phyloP scores from a whole-genome alignment of 352 stramenopile species.

The Peronospora belbahrii region DNA sequence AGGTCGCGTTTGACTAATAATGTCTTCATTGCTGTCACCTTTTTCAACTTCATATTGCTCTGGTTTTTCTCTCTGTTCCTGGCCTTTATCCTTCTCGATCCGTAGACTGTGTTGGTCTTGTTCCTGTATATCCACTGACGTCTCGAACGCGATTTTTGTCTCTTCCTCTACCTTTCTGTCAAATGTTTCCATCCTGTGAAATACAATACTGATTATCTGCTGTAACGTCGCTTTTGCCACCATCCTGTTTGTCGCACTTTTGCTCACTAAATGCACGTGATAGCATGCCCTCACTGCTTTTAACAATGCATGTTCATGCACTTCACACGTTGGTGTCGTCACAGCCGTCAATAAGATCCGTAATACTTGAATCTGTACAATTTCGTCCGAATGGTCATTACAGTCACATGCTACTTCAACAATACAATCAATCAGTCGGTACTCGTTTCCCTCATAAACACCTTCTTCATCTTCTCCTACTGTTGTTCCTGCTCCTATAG shows the following conservation, averaged over 20 bases:
- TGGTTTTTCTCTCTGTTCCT: conserved; percentile 6
- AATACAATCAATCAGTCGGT: conserved; percentile 82
- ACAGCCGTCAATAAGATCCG: conserved; percentile 88
- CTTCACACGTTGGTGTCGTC: conserved; percentile 83
- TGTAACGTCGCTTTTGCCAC: conserved; percentile 96
- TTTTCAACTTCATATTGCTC: conserved; percentile 13
- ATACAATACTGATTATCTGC: conserved; percentile 95
- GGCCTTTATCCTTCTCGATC: conserved; percentile 4
- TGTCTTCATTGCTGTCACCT: conserved; percentile 20
- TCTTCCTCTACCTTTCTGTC: conserved; percentile 69
- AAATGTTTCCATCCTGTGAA: conserved; percentile 94
- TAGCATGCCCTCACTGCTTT: conserved; percentile 93
- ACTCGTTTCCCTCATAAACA: conserved; percentile 19
- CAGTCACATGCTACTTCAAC: conserved; percentile 87
- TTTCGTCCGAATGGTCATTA: conserved; percentile 86
- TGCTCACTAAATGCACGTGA: conserved; percentile 92
- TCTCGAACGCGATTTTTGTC: conserved; percentile 46
- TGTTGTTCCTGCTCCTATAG: no score
- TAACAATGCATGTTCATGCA: conserved; percentile 91
- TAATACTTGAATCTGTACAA: conserved; percentile 90
- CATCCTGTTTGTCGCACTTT: conserved; percentile 91
- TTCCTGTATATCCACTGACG: conserved; percentile 38
- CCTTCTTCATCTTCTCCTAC: conserved; percentile 22
- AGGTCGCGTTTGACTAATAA: conserved; percentile 3
- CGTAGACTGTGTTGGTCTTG: conserved; percentile 12